Base-by-base conservation (phyloP, 164 flowering plant genomes). In the Stephania cephalantha region DNA sequence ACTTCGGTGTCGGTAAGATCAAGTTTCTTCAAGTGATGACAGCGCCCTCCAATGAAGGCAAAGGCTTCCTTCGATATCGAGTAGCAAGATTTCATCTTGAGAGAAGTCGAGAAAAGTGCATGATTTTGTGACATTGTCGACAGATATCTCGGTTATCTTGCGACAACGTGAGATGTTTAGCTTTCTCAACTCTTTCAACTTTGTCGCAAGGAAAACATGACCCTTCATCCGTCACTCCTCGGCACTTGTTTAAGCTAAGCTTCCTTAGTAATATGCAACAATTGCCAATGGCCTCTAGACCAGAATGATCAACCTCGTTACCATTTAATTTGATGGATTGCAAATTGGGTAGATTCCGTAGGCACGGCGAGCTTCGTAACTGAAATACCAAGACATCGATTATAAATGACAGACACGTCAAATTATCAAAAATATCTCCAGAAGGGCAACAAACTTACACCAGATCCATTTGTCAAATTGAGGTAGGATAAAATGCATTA, bases 151-250 rank as follows among this genome's bases (percentile, higher is more conserved):
- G 63, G 97, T 89, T 81, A 94, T 89, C 83, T 82, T 84, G 73
- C 91, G 90, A 78, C 98, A 94, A 77, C 98, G 92, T 15, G 98
- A 91, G 76, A 94, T 85, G 77, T 94, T 97, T 22, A 94, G 85
- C 81, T 87, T 92, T 79, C 73, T 85, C 78, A 94, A 76, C 71
- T 86, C 90, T 71, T 31, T 85, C 52, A 88, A 92, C 73, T 83
- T 94, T 46, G 81, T 82, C 17, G 89, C 89, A 74, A 94, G 77
- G 22, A 76, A 86, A 8, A 89, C 66, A 94, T n/a, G n/a, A 87
- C 44, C 91, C 95, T 77, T 91, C 97, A 81, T 94, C 98, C 1
- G 85, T 85, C 80, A 94, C 97, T 44, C n/a, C 96, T 48, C 67
- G 44, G 78, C 98, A 94, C 82, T 94, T 94, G 74, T 97, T 91